Evolutionary conservation across 106 monocot genomes (phyloP), one percentile per base, ranked within the genome.

Genomic region (Dendrobium huoshanense): DNA sequence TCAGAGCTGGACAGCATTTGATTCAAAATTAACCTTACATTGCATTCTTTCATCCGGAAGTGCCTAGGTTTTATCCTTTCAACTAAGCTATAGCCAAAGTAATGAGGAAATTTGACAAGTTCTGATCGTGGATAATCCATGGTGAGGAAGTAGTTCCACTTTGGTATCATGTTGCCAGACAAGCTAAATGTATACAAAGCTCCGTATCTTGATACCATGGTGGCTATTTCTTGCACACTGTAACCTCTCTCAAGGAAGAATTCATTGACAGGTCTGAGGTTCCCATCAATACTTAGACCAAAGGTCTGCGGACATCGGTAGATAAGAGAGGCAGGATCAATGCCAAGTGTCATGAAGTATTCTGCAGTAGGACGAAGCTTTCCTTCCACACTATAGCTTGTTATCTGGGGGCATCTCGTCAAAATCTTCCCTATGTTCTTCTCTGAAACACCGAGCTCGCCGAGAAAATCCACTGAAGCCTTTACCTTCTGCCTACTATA

Each of bases 21-120:
- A 79, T 99, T 99, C 81, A 99, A 47, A 37, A 92, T 86, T 68
- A 99, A 22, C 44, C 74, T 87, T 55, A 91, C 83, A 45, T 91
- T 87, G n/a, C 75, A 87, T 4, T 89, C 89, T 15, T 44, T 83
- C 85, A 95, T 56, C 41, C 72, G 68, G 25, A 55, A 58, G 22
- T 84, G 95, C 80, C 98, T 86, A 65, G 95, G 95, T 43, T 95
- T 98, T 77, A 95, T 93, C 79, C 98, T 85, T 73, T 79, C 80
- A 81, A 88, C 87, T 75, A 95, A 87, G 51, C 89, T 91, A 67
- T 99, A 95, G 0, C 95, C 91, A 82, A 95, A 99, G 76, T 91
- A 99, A 11, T 99, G 95, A 37, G 98, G 98, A 65, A 99, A 99
- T 77, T 99, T 95, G 18, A 95, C 85, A 22, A 99, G 89, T 83